Evolutionary conservation across 139 green algal genomes (phyloP).

Genomic region (Pseudopediastrum boryanum): DNA sequence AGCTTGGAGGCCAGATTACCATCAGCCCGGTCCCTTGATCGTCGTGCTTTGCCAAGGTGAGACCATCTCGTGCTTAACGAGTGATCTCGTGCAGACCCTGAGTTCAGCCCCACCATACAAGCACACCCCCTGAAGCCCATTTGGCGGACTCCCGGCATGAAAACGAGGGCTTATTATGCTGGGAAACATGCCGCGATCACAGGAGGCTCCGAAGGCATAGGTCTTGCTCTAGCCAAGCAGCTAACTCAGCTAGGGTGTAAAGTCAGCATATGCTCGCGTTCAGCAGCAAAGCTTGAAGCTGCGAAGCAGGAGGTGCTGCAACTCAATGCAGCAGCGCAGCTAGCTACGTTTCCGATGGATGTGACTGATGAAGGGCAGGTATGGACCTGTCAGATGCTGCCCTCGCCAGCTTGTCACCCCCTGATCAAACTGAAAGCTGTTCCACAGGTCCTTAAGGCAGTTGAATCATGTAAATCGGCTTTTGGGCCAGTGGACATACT

Average conservation of each 20-base stretch:
- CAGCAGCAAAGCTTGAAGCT: constrained; percentile 55
- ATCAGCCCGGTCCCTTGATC: no score
- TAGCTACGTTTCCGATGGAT: no score
- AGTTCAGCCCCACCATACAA: no score
- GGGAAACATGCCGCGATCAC: constrained; percentile 83
- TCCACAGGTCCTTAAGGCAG: constrained; percentile 27
- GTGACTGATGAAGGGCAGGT: no score
- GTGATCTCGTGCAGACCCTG: no score
- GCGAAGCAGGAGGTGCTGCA: constrained; percentile 46
- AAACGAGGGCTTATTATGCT: constrained; percentile 35
- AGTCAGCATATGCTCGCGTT: constrained; percentile 70
- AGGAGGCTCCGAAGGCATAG: constrained; percentile 77
- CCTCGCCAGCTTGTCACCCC: no score
- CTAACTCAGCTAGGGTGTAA: constrained; percentile 38
- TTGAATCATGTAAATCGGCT: constrained; percentile 12
- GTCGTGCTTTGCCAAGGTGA: no score
- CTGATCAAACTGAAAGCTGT: constrained; percentile 8
- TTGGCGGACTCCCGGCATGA: no score
- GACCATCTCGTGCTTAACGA: no score
- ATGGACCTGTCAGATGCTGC: no score
- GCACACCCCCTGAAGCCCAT: not conserved
- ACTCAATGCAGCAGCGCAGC: no score
- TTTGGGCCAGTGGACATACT: constrained; percentile 71
- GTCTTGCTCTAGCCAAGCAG: constrained; percentile 58
- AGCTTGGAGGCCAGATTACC: no score